Percentiles rank a stretch among this genome's conserved stretches.
Conservation (phyloP, 495 filamentous ascomycete species). For the Trichocladium uniseriatum region DNA sequence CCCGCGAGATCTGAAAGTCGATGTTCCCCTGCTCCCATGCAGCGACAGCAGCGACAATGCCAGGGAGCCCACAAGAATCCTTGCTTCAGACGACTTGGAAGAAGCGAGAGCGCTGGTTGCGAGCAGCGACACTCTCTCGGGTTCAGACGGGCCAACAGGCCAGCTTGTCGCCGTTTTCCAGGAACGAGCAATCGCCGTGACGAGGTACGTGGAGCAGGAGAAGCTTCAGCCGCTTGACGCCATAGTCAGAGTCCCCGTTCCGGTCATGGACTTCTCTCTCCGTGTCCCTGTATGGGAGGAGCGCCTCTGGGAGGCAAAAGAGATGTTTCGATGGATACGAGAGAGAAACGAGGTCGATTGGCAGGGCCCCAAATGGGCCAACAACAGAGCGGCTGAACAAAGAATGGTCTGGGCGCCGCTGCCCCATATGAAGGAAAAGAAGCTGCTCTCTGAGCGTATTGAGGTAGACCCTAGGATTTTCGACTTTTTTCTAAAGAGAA, state of each 20-base stretch:
- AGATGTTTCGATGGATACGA: slow-evolving; percentile 26
- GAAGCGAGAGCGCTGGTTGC: slow-evolving; percentile 17
- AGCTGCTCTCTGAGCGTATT: slow-evolving; percentile 23
- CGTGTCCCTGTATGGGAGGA: slow-evolving; percentile 47
- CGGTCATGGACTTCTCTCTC: slow-evolving; percentile 51
- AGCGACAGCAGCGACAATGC: background rate
- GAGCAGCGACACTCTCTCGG: slow-evolving; percentile 11
- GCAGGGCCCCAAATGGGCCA: slow-evolving; percentile 32
- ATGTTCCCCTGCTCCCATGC: slow-evolving; percentile 18
- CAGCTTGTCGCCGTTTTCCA: slow-evolving; percentile 37
- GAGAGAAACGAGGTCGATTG: slow-evolving; percentile 17
- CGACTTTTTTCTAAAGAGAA: slow-evolving; percentile 15
- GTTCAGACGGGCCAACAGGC: slow-evolving; percentile 24
- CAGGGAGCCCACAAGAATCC: slow-evolving; percentile 6
- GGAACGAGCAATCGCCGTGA: slow-evolving; percentile 35
- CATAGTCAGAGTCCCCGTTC: slow-evolving; percentile 46
- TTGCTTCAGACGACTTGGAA: slow-evolving; percentile 11
- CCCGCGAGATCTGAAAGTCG: slow-evolving; percentile 17
- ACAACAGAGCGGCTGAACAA: slow-evolving; percentile 32
- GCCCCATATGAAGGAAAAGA: slow-evolving; percentile 24
- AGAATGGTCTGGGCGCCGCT: slow-evolving; percentile 43
- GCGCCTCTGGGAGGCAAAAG: slow-evolving; percentile 12
- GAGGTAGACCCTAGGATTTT: slow-evolving; percentile 21
- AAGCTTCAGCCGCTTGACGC: slow-evolving; percentile 50
- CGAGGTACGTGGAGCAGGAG: slow-evolving; percentile 48